Evolutionary conservation across 176 grass and related monocot species (phyloP).

Genomic region (Stipa capillata): DNA sequence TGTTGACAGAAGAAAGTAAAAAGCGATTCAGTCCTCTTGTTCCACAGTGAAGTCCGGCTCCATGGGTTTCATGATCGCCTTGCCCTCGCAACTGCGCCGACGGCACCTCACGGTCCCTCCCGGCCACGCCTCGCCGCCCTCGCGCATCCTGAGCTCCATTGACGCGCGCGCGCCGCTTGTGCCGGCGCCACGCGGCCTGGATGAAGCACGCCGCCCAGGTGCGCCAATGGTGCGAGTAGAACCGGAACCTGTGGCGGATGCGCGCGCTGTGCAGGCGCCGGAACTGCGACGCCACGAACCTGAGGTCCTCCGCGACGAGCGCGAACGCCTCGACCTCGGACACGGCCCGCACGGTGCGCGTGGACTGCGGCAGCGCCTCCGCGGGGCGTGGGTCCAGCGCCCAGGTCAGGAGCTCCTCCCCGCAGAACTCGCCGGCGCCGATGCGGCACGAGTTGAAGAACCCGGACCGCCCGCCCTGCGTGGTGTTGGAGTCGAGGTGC

Average conservation of each 20-base stretch:
- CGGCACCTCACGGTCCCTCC: constrained; percentile 8
- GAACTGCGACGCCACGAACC: constrained; percentile 77
- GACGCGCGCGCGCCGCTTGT: constrained; percentile 65
- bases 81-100: constrained; percentile 22
- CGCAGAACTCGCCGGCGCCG: constrained; percentile 90
- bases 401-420: constrained; percentile 96
- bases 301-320: constrained; percentile 77
- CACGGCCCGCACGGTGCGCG: constrained; percentile 78
- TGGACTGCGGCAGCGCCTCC: constrained; percentile 57
- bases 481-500: constrained; percentile 79
- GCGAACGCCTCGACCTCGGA: constrained; percentile 95
- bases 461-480: constrained; percentile 74
- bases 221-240: constrained; percentile 94
- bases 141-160: constrained; percentile 42
- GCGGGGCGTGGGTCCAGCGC: constrained; percentile 66
- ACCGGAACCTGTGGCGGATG: constrained; percentile 71
- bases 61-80: constrained; percentile 50
- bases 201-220: constrained; percentile 95
- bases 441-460: constrained; percentile 97
- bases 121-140: background rate
- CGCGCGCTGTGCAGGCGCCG: constrained; percentile 74
- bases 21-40: constrained; percentile 29
- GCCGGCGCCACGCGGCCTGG: constrained; percentile 80
- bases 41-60: constrained; percentile 74
- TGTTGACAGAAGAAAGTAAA: too few relatives aligned